Conservation (phyloP, 2,329 filamentous ascomycete species). For the Bipolaris bicolor region DNA sequence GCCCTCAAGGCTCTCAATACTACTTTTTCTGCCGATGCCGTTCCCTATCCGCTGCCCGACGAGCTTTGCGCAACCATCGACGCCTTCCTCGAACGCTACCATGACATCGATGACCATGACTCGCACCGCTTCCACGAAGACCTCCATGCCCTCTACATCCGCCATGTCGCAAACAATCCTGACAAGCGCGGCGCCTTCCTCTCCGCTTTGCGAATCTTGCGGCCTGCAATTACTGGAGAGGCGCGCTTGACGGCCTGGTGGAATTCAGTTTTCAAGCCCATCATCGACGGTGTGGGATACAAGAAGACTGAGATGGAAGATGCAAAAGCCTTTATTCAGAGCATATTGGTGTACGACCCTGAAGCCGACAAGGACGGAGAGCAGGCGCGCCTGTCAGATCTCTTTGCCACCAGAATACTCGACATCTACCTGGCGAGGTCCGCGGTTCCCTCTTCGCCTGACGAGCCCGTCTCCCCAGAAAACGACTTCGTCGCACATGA, state of each 20-base stretch:
- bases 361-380: constrained; percentile 60
- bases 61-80: constrained; percentile 68
- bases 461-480: constrained; percentile 50
- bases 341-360: constrained; percentile 68
- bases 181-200: constrained; percentile 71
- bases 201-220: constrained; percentile 67
- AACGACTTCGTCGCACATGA: constrained; percentile 57
- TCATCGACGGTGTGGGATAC: constrained; percentile 62
- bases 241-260: constrained; percentile 74
- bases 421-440: constrained; percentile 54
- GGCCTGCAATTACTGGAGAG: constrained; percentile 67
- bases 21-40: constrained; percentile 51
- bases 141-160: constrained; percentile 69
- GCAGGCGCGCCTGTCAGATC: constrained; percentile 52
- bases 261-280: constrained; percentile 65
- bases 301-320: constrained; percentile 70
- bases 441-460: constrained; percentile 44
- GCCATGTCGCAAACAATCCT: constrained; percentile 63
- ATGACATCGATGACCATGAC: constrained; percentile 69
- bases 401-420: constrained; percentile 62
- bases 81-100: constrained; percentile 71
- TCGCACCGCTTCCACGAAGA: constrained; percentile 78
- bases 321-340: constrained; percentile 67
- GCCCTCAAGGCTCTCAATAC: constrained; percentile 54
- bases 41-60: constrained; percentile 66